Evolutionary conservation across 768 basidiomycete species (phyloP), one percentile per base, ranked within the genome.

Genomic region (Mrakia gelida): DNA sequence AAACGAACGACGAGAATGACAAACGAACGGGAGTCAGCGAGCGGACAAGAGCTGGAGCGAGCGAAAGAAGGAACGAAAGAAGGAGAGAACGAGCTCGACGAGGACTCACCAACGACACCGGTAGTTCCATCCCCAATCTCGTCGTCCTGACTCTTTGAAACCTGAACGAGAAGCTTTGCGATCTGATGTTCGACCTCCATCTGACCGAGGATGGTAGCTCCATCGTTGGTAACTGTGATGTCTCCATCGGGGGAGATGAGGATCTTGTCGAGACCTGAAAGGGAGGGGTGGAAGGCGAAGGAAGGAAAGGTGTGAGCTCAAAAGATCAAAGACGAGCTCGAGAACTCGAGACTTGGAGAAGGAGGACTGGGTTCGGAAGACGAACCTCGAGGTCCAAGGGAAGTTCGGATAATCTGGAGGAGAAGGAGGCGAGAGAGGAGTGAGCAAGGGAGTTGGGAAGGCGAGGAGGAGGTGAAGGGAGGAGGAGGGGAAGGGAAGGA

Each of bases 101-200:
- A 54, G 2, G 70, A 89, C 94, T 83, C 83, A 96, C 95, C 95
- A 80, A 98, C 97, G 79, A 99, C 97, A 84, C 97, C 97, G 41
- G 97, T 98, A 9, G 97, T 98, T 79, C 97, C 97, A 86, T 99
- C 97, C 34, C 97, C 97, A 84, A 99, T 96, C 87, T 99, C 97
- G 84, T 99, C 97, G 84, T 99, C 97, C 86, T 99, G 97, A 84
- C 92, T 94, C 87, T 95, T 96, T 26, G 94, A 95, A 61, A 98
- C 88, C 83, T 98, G 92, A 2, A 99, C 97, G 49, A 99, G 89
- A 65, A 99, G 89, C 86, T 97, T 99, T 79, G 97, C 97, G 82
- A 99, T 96, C 86, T 96, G 96, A 84, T 99, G 96, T 82, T 98
- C 96, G 73, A 98, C 95, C 85, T 97, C 94, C 95, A 99, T 98